These are phyloP conservation scores for Globisporangium paddicum DNA, from an alignment of 352 stramenopile species.

Conservation along the genomic window DNA sequence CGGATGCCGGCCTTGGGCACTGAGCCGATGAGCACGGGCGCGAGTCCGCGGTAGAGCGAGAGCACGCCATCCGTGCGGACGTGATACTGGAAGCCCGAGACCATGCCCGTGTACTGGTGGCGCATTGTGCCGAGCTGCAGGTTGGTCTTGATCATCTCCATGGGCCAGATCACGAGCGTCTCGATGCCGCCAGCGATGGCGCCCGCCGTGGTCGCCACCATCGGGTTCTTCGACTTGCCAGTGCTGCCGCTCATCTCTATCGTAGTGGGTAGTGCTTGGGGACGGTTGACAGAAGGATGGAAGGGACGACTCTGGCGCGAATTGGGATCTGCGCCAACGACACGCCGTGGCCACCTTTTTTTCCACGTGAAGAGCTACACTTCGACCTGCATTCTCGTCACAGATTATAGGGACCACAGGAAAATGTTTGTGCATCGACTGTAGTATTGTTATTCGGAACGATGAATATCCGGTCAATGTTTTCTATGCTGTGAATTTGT, in stretches of 20 bases:
- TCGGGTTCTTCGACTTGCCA: slow-evolving; percentile 73
- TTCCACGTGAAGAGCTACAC: neutral
- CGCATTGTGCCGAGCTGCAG: slow-evolving; percentile 86
- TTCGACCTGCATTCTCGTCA: slow-evolving; percentile 1
- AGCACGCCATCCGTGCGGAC: slow-evolving; percentile 53
- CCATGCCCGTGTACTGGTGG: slow-evolving; percentile 67
- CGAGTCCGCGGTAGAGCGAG: slow-evolving; percentile 92
- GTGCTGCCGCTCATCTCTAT: slow-evolving; percentile 17
- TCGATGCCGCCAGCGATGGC: slow-evolving; percentile 88
- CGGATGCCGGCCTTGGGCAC: slow-evolving; percentile 96
- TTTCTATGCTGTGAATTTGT: neutral
- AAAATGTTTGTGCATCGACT: neutral
- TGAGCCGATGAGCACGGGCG: slow-evolving; percentile 92
- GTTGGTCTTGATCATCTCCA: slow-evolving; percentile 96
- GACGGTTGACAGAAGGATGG: neutral
- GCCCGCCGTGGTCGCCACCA: slow-evolving; percentile 78
- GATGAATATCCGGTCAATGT: neutral
- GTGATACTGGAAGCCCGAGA: slow-evolving; percentile 71
- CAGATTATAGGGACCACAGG: neutral
- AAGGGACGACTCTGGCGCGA: neutral
- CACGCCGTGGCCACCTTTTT: neutral
- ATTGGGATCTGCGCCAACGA: slow-evolving; percentile 1
- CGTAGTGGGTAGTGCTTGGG: neutral
- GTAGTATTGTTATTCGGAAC: neutral
- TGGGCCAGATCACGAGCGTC: slow-evolving; percentile 87